Evolutionary conservation across 2,329 filamentous ascomycete species (phyloP).

Genomic region (Tolypocladium ophioglossoides): DNA sequence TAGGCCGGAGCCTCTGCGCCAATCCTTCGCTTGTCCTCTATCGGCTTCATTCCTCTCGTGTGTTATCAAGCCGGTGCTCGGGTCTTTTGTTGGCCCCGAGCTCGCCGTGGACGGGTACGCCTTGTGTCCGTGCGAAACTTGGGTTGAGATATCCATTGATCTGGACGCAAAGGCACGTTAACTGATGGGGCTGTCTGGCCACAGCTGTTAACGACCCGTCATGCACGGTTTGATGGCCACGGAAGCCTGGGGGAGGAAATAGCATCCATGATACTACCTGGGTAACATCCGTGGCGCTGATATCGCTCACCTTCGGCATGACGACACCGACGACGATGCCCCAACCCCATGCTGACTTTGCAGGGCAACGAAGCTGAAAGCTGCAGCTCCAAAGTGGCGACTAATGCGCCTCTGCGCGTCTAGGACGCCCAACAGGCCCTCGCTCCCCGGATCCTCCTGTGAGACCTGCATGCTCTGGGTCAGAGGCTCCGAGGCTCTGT

Average conservation of each 20-base stretch:
- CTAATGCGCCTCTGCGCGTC: slow-evolving; percentile 1
- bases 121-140: too few species aligned
- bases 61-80: not conserved
- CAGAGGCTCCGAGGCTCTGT: slow-evolving; percentile 7
- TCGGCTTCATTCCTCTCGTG: not conserved
- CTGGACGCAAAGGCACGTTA: not conserved
- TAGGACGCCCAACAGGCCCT: not conserved
- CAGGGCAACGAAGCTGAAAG: slow-evolving; percentile 7
- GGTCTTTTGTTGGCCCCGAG: not conserved
- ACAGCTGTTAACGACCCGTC: not conserved
- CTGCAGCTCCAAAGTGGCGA: slow-evolving; percentile 4
- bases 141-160: too few species aligned
- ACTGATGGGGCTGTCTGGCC: not conserved
- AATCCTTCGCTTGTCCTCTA: not conserved
- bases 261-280: not conserved
- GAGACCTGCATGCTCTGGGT: slow-evolving; percentile 7
- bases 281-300: too few species aligned
- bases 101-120: too few species aligned
- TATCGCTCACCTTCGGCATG: not conserved
- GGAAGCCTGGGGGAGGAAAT: not conserved
- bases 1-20: not conserved
- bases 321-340: not conserved
- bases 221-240: not conserved
- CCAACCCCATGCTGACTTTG: not conserved
- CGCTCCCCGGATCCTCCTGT: slow-evolving; percentile 1